Evolutionary conservation across 208 protist genomes (phyloP), one percentile per base, ranked within the genome.

Genomic region (Kentomonas sorsogonicus): DNA sequence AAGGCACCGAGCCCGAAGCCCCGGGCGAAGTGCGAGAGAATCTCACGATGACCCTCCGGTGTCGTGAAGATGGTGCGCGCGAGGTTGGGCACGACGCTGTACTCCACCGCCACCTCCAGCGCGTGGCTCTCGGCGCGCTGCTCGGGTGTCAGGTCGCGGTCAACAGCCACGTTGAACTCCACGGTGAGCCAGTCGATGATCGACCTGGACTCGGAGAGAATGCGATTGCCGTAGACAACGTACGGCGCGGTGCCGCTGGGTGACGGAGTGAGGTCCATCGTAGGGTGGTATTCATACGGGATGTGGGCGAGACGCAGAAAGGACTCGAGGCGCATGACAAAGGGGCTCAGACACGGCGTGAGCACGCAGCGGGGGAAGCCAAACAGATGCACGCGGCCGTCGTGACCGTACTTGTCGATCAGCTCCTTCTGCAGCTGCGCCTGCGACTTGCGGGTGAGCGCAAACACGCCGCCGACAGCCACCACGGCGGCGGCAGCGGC

Each of bases 281-380:
- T 33, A n/a, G 56, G 34, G 6, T 29, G 26, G 44, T 57, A 36
- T n/a, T 59, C 22, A 46, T 72, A 72, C 40, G 58, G 56, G 30
- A 72, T 66, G 15, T 55, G 9, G 7, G 60, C 44, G 0, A 72
- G 52, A 26, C 66, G 66, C 34, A 72, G 53, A 27, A 67, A 72
- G 22, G 66, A 60, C 60, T 72, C 66, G 60, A 66, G 20, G 39
- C 67, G 66, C 0, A 39, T 33, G 66, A 51, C 60, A 23, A 23
- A 53, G 31, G 33, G 23, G 3, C 53, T 67, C 20, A 67, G 4
- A 39, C 36, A 62, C 31, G 53, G 52, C n/a, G 60, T 16, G 39
- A 36, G 56, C 38, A 40, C 45, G 31, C 55, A 68, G 51, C 47
- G 60, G 23, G 68, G 60, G 47, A 60, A 53, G 20, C 65, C 40